phyloP scores from a whole-genome alignment of 2,329 filamentous ascomycete genomes.

The Fonsecaea multimorphosa region DNA sequence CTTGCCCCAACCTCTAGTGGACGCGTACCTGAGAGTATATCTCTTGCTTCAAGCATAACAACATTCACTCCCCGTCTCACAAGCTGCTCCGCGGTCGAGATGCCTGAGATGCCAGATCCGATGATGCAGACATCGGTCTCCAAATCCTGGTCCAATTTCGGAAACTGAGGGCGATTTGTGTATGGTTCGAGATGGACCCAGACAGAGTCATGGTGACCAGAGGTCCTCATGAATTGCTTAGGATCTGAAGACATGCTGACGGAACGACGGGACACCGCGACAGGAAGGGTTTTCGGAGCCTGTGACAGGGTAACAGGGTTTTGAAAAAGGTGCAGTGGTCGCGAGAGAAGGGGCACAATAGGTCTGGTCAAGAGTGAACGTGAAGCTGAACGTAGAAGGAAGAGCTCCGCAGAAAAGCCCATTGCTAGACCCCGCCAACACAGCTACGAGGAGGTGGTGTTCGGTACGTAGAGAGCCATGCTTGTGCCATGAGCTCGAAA shows the following conservation, averaged over 20 bases:
- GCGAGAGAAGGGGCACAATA: background rate
- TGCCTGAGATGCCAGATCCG: slow-evolving; percentile 60
- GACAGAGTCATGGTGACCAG: slow-evolving; percentile 59
- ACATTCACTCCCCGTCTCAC: slow-evolving; percentile 58
- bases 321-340: background rate
- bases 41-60: slow-evolving; percentile 60
- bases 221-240: slow-evolving; percentile 52
- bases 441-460: background rate
- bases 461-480: background rate
- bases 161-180: slow-evolving; percentile 52
- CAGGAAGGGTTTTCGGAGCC: background rate
- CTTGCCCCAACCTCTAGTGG: background rate
- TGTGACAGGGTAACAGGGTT: background rate
- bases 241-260: slow-evolving; percentile 14
- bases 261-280: background rate
- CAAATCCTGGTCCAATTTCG: slow-evolving; percentile 51
- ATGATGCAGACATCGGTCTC: slow-evolving; percentile 59
- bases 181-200: slow-evolving; percentile 61
- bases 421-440: background rate
- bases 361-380: background rate
- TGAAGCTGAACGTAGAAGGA: background rate
- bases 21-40: slow-evolving; percentile 48
- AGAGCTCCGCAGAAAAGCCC: slow-evolving; percentile 2
- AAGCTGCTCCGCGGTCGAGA: slow-evolving; percentile 61
- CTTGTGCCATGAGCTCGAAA: background rate